Conservation (phyloP, 2,329 filamentous ascomycete species). For the Emmonsiellopsis sp. region DNA sequence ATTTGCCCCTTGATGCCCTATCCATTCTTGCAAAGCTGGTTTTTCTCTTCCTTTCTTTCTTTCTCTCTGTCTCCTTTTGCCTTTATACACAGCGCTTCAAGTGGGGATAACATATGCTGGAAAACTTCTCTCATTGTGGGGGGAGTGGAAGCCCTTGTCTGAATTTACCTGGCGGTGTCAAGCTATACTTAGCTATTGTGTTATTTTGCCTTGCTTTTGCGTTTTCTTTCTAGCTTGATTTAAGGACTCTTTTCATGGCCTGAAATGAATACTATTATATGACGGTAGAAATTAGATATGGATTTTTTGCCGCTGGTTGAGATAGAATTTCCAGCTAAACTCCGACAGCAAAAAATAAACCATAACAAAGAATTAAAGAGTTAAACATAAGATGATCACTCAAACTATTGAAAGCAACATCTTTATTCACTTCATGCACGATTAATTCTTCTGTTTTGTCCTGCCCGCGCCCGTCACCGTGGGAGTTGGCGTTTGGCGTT, state of each 20-base stretch:
- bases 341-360: neutral
- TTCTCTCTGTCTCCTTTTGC: neutral
- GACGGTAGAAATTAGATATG: neutral
- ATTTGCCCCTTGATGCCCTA: neutral
- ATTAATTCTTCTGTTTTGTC: neutral
- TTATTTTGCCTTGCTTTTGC: neutral
- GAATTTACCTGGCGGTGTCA: neutral
- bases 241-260: neutral
- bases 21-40: neutral
- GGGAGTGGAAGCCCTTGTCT: neutral
- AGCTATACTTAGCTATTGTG: neutral
- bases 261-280: neutral
- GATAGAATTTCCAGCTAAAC: neutral
- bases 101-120: neutral
- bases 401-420: neutral
- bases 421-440: too few relatives aligned
- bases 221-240: neutral
- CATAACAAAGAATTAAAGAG: neutral
- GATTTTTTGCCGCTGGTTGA: neutral
- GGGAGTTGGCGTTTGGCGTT: neutral
- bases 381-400: neutral
- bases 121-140: neutral
- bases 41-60: constrained; percentile 1
- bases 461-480: neutral
- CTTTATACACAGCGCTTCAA: neutral